Base-by-base conservation (phyloP, 192 early-diverging fungal genomes). In the Ramicandelaber brevisporus region DNA sequence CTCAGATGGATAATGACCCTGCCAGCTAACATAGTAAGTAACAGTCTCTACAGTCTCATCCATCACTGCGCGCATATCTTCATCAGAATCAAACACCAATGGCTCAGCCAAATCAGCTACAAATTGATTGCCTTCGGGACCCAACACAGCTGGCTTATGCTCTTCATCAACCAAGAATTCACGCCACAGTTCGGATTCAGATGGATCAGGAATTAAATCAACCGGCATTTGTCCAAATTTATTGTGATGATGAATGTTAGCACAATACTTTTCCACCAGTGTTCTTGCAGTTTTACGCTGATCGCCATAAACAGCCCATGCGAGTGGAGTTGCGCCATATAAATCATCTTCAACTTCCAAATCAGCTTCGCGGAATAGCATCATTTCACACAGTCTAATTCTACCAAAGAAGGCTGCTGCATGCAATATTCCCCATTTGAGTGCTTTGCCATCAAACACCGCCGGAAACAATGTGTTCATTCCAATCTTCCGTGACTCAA, bases 281-380 rank as follows among this genome's bases (percentile, higher is more conserved):
- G 68, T 26, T 38, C 56, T 63, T 23, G 73, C 78, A 7, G 67
- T 58, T 20, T 69, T 59, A 29, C 64, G 53, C 43, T 81, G 59
- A 31, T 61, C 61, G 16, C 69, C 78, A 43, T 76, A 86, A 3
- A 78, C 79, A 7, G 83, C 81, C 87, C 87, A 93, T 0, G 72
- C 78, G 9, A 93, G 50, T n/a, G 87, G 73, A 17, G 68, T 65
- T 2, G 68, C 78, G 9, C 53, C 46, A 38, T 86, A 72, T 71
- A 78, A 73, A 1, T 81, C 81, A 44, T 93, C 87, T 6, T 68
- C 44, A 0, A 78, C 35, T 37, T 88, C 79, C 14, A 88, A 48
- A 24, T 84, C 43, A 3, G 78, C 84, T 6, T 78, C 78, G 20
- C 62, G 51, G 4, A 60, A 60, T 37, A 87, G 59, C 7, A 93